Evolutionary conservation across 805 yeast species (phyloP), one percentile per base, ranked within the genome.

Genomic region (Candida cerambycidarum): DNA sequence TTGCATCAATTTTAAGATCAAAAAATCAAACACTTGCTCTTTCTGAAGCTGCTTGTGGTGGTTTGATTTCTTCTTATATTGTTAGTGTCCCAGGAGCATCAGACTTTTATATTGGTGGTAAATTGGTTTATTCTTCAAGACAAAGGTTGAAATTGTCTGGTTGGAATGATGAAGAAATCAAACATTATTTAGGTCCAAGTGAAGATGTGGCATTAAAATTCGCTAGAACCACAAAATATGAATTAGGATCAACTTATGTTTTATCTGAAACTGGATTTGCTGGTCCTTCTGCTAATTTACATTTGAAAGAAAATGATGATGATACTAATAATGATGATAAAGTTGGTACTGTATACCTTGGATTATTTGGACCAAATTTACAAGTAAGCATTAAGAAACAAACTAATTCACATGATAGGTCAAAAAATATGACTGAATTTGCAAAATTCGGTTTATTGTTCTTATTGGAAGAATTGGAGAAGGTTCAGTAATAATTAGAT

Each of bases 21-120:
- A 68, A 80, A 19, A 62, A 72, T 11, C 82, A 83, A 57, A 85
- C 95, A 0, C 65, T 88, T 16, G 86, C 95, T 0, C 83, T 85
- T 1, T 81, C 90, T 5, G 96, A 88, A 55, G 89, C 90, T 2
- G 95, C 96, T 0, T 88, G 96, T 60, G 96, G 96, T 7, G 96
- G 96, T 0, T 71, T 88, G 12, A 65, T 88, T 6, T 82, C 93
- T 3, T 86, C 95, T 1, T 87, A 85, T 54, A 59, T 88, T 15
- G 89, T 89, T 5, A 78, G 92, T 1, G 80, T 85, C 3, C 90
- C 95, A 0, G 96, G 96, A 3, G 96, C 96, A 0, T 83, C 93
- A 8, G 66, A 73, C 45, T 89, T 85, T 63, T 88, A 83, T 54
- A 85, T 85, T 45, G 96, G 96, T 14, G 90, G 95, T 0, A 82